Evolutionary conservation across 352 stramenopile species (phyloP), one percentile per base, ranked within the genome.

Genomic region (Albugo candida): DNA sequence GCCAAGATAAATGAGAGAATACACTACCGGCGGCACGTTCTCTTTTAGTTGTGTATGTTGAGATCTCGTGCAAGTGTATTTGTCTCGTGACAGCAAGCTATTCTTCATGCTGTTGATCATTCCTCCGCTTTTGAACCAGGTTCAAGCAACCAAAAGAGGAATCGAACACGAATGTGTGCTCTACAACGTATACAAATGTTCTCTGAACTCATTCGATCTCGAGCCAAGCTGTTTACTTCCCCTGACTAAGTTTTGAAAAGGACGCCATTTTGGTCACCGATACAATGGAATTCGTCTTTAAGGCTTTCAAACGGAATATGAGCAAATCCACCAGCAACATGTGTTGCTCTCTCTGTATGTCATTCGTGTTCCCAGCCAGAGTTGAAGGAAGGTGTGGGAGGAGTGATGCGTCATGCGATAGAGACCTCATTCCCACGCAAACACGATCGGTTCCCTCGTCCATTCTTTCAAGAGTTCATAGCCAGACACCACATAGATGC

Each of bases 31-130:
- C 69, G 81, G 47, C 64, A 73, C 21, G 61, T 87, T 48, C 78
- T 87, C 61, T 92, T 92, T 60, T 75, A 92, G 54, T 53, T 92
- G 45, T 75, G 78, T 36, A 73, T 88, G 21, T 47, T 92, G 17
- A 73, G 75, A 92, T 45, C 49, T 92, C 54, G 58, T 92, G 36
- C 59, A 81, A 46, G 56, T 85, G 51, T 84, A 82, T 50, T 70
- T 69, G 18, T 54, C 51, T 24, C 47, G 52, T 0, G 54, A 61
- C 41, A 60, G 52, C 31, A 42, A 49, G 10, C 52, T 67, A 24
- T 58, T 75, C 39, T 24, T 24, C 17, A 24, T 24, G 17, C 8
- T 24, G 17, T 43, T 19, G 17, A 43, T 24, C 17, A 43, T 19
- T 43, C 47, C 84, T 43, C 51, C 55, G 10, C 56, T 88, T 38